Evolutionary conservation across 192 early-diverging fungal genomes (phyloP), one percentile per base, ranked within the genome.

Genomic region (Coemansia sp.): DNA sequence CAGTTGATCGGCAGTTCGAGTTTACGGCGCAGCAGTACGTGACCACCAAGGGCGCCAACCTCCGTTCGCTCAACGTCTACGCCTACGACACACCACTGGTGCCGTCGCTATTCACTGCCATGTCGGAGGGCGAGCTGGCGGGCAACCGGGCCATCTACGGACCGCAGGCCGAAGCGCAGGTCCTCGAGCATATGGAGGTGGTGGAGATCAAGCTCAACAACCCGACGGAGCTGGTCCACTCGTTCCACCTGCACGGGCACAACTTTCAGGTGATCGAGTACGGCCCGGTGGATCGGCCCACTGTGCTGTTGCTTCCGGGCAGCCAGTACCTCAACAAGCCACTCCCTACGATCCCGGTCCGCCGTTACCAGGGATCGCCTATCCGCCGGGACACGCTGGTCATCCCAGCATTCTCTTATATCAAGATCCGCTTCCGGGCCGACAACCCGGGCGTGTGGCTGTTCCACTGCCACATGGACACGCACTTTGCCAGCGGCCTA

Each of bases 401-500:
- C 4, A 55, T 89, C 0, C 82, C 79, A 8, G 57, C 47, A 18
- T 45, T 70, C 41, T 48, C 78, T 23, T 84, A 80, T 48, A 69
- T 75, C 25, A 77, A 79, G 18, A 62, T 93, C 40, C 70, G 87
- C 7, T 87, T 87, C 57, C 33, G 72, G 13, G 84, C 85, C 8
- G 82, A 89, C 60, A 90, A 90, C 64, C 85, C 86, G 8, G 90
- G 88, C 18, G 72, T 78, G 12, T 92, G 86, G 87, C 47, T 84
- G 35, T 75, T 90, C 64, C 90, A 90, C 62, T 93, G 90, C 65
- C 90, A 90, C 60, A 49, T 60, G 30, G 62, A 65, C n/a, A 51
- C 51, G 26, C 71, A 74, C 35, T 57, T 84, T 41, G 75, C 75
- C 31, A 60, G 78, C 43, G 89, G 89, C 51, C 77, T 89, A 42